Conservation (phyloP, 495 filamentous ascomycete genomes). For the Tetracladium setigerum region DNA sequence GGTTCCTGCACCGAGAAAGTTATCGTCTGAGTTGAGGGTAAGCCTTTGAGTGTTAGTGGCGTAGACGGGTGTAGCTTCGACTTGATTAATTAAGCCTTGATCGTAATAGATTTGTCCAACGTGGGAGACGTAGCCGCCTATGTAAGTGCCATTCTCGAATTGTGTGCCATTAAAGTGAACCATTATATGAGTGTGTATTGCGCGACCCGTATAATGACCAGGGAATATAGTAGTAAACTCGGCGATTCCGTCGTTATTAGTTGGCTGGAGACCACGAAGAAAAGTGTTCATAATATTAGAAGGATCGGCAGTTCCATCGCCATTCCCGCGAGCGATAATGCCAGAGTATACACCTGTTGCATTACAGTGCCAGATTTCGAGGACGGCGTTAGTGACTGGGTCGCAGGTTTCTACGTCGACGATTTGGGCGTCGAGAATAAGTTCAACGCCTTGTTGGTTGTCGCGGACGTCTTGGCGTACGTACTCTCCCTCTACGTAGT, state of each 20-base stretch:
- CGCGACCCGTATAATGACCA: constrained; percentile 49
- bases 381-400: constrained; percentile 41
- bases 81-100: constrained; percentile 44
- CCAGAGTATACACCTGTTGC: constrained; percentile 54
- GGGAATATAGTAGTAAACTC: constrained; percentile 46
- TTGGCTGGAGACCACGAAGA: constrained; percentile 41
- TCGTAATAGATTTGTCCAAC: constrained; percentile 60
- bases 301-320: constrained; percentile 32
- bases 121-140: constrained; percentile 43
- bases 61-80: constrained; percentile 50
- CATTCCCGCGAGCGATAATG: constrained; percentile 37
- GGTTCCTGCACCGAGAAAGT: constrained; percentile 36
- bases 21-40: constrained; percentile 42
- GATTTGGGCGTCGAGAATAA: constrained; percentile 49
- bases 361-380: constrained; percentile 40
- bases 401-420: constrained; percentile 50
- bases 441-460: constrained; percentile 38
- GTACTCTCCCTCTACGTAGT: constrained; percentile 42
- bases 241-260: constrained; percentile 40
- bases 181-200: constrained; percentile 47
- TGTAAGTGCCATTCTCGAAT: constrained; percentile 42
- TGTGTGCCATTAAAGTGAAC: constrained; percentile 41
- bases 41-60: constrained; percentile 43
- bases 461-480: constrained; percentile 43
- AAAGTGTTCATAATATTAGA: constrained; percentile 30